Evolutionary conservation across 345 rosid genomes (phyloP), one percentile per base, ranked within the genome.

Genomic region (Camelina neglecta): DNA sequence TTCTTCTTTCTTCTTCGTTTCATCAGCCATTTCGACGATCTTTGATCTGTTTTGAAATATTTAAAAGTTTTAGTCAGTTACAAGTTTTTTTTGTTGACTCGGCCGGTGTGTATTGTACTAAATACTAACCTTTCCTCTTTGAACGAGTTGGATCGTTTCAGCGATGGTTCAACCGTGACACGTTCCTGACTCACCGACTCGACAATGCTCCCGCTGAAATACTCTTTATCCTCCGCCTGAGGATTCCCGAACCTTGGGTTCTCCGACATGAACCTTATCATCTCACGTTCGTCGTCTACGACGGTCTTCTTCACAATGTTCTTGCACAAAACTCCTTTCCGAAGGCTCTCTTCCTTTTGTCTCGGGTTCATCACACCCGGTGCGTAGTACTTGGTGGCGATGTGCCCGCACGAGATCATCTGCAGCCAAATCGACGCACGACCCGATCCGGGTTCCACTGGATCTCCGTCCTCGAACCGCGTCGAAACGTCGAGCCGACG

Each of bases 161-260:
- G 71, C 42, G 38, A 68, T 1, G 88, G 74, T 29, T 75, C 86
- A 8, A 70, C 56, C 47, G 45, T 74, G 51, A 54, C 83, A 72
- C 83, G 89, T 23, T 82, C 85, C 0, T 82, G 75, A 48, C 82
- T 84, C 84, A 83, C 82, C 0, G 96, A 67, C 71, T 91, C 93
- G 0, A 91, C 83, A 26, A 93, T 91, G 80, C 97, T 93, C 15
- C 98, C 97, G 48, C 94, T 91, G 35, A 91, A 93, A 75, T 90
- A 91, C 83, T 93, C 93, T 57, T 91, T 93, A 59, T 91, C 98
- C 79, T 88, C 86, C 13, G 82, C 74, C 60, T 91, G 98, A 12
- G 83, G 60, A 81, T 87, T 91, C 21, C 97, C 94, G 35, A 93
- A 90, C 87, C 98, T 90, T 6, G 97, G 98, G 80, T 93, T 92